Base-by-base conservation (phyloP, 306 rosid genomes). In the Quercus suber region DNA sequence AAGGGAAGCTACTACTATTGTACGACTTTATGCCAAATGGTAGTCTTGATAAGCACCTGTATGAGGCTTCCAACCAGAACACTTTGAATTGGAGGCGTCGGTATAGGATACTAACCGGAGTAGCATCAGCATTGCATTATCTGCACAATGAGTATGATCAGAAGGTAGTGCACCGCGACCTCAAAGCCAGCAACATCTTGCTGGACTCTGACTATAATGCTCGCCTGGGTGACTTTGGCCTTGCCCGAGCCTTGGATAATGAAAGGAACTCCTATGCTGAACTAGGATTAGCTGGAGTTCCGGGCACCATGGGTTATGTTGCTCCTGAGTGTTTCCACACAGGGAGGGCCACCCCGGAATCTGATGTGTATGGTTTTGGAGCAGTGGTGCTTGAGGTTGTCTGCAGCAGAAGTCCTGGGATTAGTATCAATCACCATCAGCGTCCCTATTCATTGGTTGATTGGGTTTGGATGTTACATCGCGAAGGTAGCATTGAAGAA, bases 241-340 rank as follows among this genome's bases (percentile, higher is more conserved):
- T 88, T n/a, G 91, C 91, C 23, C 79, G 85, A 56, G 86, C 86
- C 81, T 71, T 86, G 75, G 91, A 88, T 5, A 77, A 80, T 15
- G 88, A 86, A 64, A 81, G 86, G 69, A 88, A 83, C 78, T 88
- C 91, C 0, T 86, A 84, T 68, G 89, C 89, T 13, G 91, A 88
- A 71, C 81, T 86, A 18, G 80, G 73, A 45, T 18, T 59, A 63
- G 76, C 81, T 6, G 86, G 89, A 58, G 83, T 88, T 18, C 71
- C 85, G 0, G 91, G 91, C 74, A 88, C 91, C 33, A 75, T 83
- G 73, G 91, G 91, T n/a, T 86, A 88, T 59, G 91, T 86, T 43
- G 89, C 89, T 53, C 91, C 88, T 0, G 91, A 88, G 75, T 86
- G 91, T 78, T 88, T 88, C 85, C 91, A 88, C 71, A 82, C 85